Evolutionary conservation across 805 yeast genomes (phyloP), one percentile per base, ranked within the genome.

Genomic region (Myxozyma kluyveri): DNA sequence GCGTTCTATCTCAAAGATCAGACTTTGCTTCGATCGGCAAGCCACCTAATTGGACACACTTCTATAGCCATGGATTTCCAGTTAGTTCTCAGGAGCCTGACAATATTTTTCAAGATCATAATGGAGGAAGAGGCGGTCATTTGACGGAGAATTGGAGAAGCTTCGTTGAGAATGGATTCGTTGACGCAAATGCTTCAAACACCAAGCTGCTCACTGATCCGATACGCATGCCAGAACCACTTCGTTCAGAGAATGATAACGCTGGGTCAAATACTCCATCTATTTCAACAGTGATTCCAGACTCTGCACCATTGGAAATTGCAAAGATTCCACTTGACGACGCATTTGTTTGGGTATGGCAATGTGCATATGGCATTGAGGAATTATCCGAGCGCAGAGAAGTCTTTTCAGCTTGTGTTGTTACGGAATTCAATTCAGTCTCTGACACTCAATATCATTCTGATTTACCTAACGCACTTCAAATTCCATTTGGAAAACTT

Each of bases 281-380:
- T 29, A 29, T 29, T 29, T 14, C 33, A 9, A 29, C 12, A 9
- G 33, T 29, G 9, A 29, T 29, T 14, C 33, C 33, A 29, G 33
- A 29, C 9, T 29, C 18, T 3, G 31, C 18, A 5, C 41, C 52
- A 19, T 45, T 53, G 21, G 52, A 50, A 23, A 32, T 47, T 4
- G 19, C 55, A 6, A 27, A 23, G 10, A 23, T 50, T n/a, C 41
- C 47, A 4, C 45, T 54, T 4, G 59, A 54, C 29, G 53, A 54
- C 14, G 19, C 53, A 19, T 52, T 47, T 35, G 47, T 44, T 44
- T 50, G 57, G 59, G 47, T 42, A 18, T 54, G 59, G 59, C 39
- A 47, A 17, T 47, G 53, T 32, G 50, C 49, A 0, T 49, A 44
- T 23, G 59, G 56, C 4, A 45, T 50, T 5, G 59, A 54, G 19